Evolutionary conservation across 2,329 filamentous ascomycete species (phyloP), one percentile per base, ranked within the genome.

Genomic region (Rasamsonia emersonii): DNA sequence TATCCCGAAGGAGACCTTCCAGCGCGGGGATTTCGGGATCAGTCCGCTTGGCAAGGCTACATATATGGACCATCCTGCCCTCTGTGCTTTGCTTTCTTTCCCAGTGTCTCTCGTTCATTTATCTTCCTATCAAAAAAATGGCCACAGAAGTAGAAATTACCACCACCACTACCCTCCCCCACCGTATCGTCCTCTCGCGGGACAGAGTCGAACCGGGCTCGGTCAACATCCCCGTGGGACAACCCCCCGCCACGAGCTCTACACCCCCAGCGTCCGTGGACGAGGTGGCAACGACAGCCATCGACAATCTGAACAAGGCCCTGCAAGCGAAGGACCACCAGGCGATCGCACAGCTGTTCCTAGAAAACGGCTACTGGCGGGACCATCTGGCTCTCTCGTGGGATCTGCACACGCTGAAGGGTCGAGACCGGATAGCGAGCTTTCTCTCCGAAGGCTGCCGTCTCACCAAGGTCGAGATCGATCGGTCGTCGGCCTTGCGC

Each of bases 331-430:
- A 50, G 5, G 53, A 68, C 27, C 47, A 51, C 18, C 35, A 46
- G 2, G 47, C 52, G 0, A 33, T 65, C 5, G 50, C 58, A 0
- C 39, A 51, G 4, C 58, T 75, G 1, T 75, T 76, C 41, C 42
- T 68, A 3, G 53, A 67, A 8, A 61, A 68, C 21, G 60, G 66
- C 14, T 75, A 69, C 46, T 78, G 72, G 72, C 61, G 73, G 21
- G 75, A 79, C 44, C 68, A 77, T 33, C 61, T 78, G 3, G 66
- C 59, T 5, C 45, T 77, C 7, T 67, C 69, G 0, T 76, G 72
- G 66, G 64, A 72, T 19, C 61, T 75, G 15, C 69, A 62, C 20
- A 78, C 74, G 0, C 44, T 71, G n/a, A 65, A 68, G 40, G 64
- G 66, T 9, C 47, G 51, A 28, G 41, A 62, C 30, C 58, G 56